phyloP scores from a whole-genome alignment of 2,329 filamentous ascomycete genomes.

The Alternaria infectoria region DNA sequence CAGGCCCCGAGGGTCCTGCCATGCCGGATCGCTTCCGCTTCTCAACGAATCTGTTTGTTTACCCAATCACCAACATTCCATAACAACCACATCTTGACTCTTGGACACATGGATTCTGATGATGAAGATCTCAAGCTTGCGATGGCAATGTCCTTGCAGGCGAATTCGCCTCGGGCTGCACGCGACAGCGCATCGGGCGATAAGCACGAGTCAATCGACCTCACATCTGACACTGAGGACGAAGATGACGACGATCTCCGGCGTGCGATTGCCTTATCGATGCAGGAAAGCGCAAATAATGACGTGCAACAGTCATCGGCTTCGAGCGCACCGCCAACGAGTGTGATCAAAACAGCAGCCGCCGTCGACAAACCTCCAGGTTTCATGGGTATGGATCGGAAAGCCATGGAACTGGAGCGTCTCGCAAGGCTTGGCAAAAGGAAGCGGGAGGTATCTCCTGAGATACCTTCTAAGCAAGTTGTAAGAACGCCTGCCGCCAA shows the following conservation, averaged over 20 bases:
- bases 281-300: constrained; percentile 14
- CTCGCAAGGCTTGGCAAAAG: constrained; percentile 68
- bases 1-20: neutral
- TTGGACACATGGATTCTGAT: constrained; percentile 31
- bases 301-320: neutral
- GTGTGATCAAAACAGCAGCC: neutral
- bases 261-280: constrained; percentile 38
- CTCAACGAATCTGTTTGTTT: neutral
- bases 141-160: constrained; percentile 37
- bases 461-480: constrained; percentile 34
- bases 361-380: neutral
- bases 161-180: constrained; percentile 15
- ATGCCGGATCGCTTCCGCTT: neutral
- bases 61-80: neutral
- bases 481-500: neutral
- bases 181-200: neutral
- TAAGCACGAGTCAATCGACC: constrained; percentile 18
- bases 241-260: constrained; percentile 32
- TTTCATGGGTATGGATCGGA: constrained; percentile 70
- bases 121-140: constrained; percentile 38
- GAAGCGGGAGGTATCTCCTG: constrained; percentile 63
- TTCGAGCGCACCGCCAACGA: neutral
- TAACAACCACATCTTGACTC: neutral
- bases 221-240: constrained; percentile 24
- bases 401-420: constrained; percentile 84